Evolutionary conservation across 2,329 filamentous ascomycete species (phyloP), one percentile per base, ranked within the genome.

Genomic region (Aspergillus uvarum): DNA sequence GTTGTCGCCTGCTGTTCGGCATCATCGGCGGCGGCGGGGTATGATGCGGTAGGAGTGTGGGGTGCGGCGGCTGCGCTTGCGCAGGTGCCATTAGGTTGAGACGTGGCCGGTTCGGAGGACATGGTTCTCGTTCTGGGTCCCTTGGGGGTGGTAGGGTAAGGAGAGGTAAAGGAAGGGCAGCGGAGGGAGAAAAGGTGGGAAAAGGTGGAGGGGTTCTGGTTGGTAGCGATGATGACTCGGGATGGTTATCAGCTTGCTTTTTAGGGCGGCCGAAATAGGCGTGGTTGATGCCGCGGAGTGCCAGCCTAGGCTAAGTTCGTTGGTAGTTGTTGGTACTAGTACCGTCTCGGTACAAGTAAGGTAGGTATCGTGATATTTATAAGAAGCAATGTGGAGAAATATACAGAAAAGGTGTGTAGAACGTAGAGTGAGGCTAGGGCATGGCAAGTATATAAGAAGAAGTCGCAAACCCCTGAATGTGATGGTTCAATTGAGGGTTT

Each of bases 71-170:
- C 14, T 42, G 38, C 38, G 14, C 6, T 19, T 16, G 38, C 16
- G 38, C 38, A 16, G 16, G 29, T 31, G 49, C 62, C 53, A 56
- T 62, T 61, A 35, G 55, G 16, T 50, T 47, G 55, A 19, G 49
- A 54, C 22, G 44, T 38, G n/a, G 47, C 26, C n/a, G 47, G 32
- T 26, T 51, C 52, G 29, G 53, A 42, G 19, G 21, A 35, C 48
- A 16, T 24, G 7, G 29, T 47, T 53, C 11, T 44, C 14, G 22
- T 53, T 38, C 19, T 31, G 21, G n/a, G 12, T 54, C 42, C 24
- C 50, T 49, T 6, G 19, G n/a, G 8, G 35, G 31, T 16, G 51
- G 19, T 31, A 54, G 35, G 32, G 32, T 16, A 14, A 26, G 35
- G 14, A 32, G 29, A 31, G 22, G 52, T 47, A 26, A 21, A 6